Percentiles rank a stretch among this genome's conserved stretches.
phyloP scores from a whole-genome alignment of 1,284 basidiomycete genomes.

The Omphalotus olearius region DNA sequence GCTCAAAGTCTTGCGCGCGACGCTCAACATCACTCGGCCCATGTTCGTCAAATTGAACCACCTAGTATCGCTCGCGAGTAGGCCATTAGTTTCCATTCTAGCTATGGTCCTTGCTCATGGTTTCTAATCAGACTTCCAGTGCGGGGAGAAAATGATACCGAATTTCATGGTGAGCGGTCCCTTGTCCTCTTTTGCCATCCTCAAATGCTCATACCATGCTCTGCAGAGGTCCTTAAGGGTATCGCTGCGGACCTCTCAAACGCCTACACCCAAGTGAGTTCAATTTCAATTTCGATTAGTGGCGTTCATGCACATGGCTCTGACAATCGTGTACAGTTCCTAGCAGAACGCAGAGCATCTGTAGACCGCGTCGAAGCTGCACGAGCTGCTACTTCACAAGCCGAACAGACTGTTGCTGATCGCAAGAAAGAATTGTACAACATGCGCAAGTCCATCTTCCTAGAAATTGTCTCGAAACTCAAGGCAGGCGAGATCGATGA shows the following conservation, averaged over 20 bases:
- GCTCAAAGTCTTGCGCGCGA: conserved; percentile 1
- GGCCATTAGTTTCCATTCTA: neutral
- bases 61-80: conserved; percentile 9
- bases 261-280: conserved; percentile 4
- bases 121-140: conserved; percentile 4
- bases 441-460: conserved; percentile 7
- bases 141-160: conserved; percentile 6
- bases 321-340: neutral
- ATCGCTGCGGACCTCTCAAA: conserved; percentile 8
- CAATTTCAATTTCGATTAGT: too few relatives aligned
- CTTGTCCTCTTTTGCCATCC: neutral
- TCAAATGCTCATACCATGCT: neutral
- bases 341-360: conserved; percentile 8
- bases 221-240: conserved; percentile 6
- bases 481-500: conserved; percentile 8
- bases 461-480: conserved; percentile 9
- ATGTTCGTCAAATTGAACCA: conserved; percentile 7
- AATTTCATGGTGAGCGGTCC: conserved; percentile 12
- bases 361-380: conserved; percentile 1
- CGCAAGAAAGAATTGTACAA: conserved; percentile 8
- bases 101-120: neutral
- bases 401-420: conserved; percentile 9
- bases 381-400: neutral
- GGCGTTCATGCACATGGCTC: neutral
- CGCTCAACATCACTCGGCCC: conserved; percentile 6